Percentiles rank a stretch among this genome's conserved stretches.
Evolutionary conservation across 331 rosid genomes (phyloP).

Genomic region (Cucumis variabilis): DNA sequence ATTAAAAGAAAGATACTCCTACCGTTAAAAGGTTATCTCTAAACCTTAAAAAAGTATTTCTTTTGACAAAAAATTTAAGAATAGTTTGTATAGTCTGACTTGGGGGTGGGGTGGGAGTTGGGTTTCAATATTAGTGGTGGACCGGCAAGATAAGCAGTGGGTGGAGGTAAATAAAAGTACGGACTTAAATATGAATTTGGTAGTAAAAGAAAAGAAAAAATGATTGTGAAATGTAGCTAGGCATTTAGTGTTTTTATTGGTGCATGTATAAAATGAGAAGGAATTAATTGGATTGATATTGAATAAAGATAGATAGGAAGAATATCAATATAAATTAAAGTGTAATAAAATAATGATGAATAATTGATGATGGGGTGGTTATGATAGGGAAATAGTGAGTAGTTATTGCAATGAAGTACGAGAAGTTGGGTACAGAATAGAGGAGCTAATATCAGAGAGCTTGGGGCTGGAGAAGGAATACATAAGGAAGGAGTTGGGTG

Average conservation of each 20-base stretch:
- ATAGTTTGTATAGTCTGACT: too few relatives aligned
- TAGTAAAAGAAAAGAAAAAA: too few relatives aligned
- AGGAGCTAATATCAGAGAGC: slow-evolving; percentile 81
- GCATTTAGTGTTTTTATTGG: too few relatives aligned
- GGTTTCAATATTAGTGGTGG: background rate
- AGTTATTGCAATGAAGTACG: slow-evolving; percentile 64
- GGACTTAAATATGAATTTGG: background rate
- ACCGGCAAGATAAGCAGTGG: background rate
- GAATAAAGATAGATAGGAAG: too few relatives aligned
- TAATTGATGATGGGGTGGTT: background rate
- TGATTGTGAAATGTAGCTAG: background rate
- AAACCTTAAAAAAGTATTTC: too few relatives aligned
- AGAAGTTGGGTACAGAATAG: slow-evolving; percentile 60
- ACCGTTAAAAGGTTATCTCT: too few relatives aligned
- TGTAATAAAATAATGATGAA: too few relatives aligned
- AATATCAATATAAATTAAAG: too few relatives aligned
- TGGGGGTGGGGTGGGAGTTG: background rate
- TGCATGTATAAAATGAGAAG: background rate
- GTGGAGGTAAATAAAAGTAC: background rate
- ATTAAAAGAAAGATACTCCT: too few relatives aligned
- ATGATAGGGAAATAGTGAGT: slow-evolving; percentile 55
- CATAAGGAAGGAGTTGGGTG: slow-evolving; percentile 61
- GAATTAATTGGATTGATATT: too few relatives aligned
- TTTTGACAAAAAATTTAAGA: too few relatives aligned
- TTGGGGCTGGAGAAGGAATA: slow-evolving; percentile 70